Percentiles rank a stretch among this genome's conserved stretches.
phyloP scores from a whole-genome alignment of 805 yeast species.

The Suhomyces kilbournensis region DNA sequence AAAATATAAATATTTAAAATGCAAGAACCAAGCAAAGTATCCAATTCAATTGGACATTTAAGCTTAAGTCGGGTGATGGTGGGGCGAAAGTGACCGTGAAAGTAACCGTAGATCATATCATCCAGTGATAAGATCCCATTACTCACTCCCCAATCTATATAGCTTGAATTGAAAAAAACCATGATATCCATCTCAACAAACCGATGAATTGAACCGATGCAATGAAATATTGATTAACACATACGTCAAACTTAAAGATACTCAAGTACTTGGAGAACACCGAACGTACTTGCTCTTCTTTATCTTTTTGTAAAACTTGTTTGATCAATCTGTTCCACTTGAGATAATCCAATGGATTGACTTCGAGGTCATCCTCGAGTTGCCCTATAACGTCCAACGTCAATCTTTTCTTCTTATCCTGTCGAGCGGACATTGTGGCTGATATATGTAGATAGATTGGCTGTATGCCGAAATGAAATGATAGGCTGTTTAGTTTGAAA shows the following conservation, averaged over 20 bases:
- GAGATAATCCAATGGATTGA: slow-evolving; percentile 50
- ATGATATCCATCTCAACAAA: background rate
- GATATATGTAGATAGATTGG: background rate
- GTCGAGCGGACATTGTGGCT: slow-evolving; percentile 7
- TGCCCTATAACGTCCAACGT: slow-evolving; percentile 54
- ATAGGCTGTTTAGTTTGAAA: background rate
- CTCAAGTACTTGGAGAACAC: slow-evolving; percentile 59
- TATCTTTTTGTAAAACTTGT: slow-evolving; percentile 48
- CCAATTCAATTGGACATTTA: background rate
- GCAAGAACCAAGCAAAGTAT: background rate
- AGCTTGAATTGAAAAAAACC: background rate
- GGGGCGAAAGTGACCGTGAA: too few species aligned
- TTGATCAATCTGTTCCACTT: slow-evolving; percentile 58
- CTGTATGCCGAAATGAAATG: background rate
- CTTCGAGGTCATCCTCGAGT: slow-evolving; percentile 52
- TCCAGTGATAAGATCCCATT: background rate
- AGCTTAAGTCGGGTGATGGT: background rate
- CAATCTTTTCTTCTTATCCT: slow-evolving; percentile 19
- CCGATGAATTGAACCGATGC: background rate
- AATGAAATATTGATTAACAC: slow-evolving; percentile 7
- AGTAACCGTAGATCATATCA: background rate
- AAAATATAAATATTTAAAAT: background rate
- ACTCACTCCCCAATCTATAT: background rate
- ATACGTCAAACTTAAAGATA: slow-evolving; percentile 62
- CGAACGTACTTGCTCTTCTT: slow-evolving; percentile 55